Conservation (phyloP, 768 basidiomycete species). For the Amylocystis lapponica region DNA sequence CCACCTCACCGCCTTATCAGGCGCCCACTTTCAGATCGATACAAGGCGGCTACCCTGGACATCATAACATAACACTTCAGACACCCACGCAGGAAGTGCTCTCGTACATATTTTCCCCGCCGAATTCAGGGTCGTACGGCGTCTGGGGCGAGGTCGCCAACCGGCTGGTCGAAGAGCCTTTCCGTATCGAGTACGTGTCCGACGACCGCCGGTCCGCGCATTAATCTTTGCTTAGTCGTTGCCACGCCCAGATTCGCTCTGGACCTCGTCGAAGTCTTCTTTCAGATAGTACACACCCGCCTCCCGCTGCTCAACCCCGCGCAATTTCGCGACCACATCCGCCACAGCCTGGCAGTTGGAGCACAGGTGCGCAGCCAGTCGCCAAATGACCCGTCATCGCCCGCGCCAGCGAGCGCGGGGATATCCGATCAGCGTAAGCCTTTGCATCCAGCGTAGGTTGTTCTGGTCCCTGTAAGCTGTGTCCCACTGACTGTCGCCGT, state of each 20-base stretch:
- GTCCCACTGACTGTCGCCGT: neutral
- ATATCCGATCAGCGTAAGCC: constrained; percentile 13
- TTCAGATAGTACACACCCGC: constrained; percentile 87
- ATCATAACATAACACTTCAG: constrained; percentile 46
- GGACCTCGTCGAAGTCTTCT: constrained; percentile 92
- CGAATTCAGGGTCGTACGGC: constrained; percentile 41
- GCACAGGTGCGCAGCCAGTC: constrained; percentile 12
- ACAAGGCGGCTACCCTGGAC: constrained; percentile 15
- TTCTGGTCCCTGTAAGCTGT: neutral
- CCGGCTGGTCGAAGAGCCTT: constrained; percentile 65
- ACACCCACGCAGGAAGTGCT: constrained; percentile 65
- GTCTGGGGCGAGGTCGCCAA: constrained; percentile 72
- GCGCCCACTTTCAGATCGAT: constrained; percentile 24
- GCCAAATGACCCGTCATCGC: constrained; percentile 13
- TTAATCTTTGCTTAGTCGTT: too few species aligned
- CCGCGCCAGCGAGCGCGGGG: constrained; percentile 8
- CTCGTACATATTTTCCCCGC: constrained; percentile 70
- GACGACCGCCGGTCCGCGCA: too few species aligned
- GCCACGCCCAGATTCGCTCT: constrained; percentile 67
- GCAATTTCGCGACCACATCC: constrained; percentile 71
- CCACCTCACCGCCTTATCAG: constrained; percentile 21
- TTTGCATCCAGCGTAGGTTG: constrained; percentile 24
- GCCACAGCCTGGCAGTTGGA: constrained; percentile 24
- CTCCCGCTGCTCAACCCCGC: constrained; percentile 82
- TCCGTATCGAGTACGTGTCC: constrained; percentile 85